A percentile compares a stretch with the other conserved stretches of the same genome.
Conservation (phyloP, 2,329 filamentous ascomycete species). For the Westerdykella ornata region DNA sequence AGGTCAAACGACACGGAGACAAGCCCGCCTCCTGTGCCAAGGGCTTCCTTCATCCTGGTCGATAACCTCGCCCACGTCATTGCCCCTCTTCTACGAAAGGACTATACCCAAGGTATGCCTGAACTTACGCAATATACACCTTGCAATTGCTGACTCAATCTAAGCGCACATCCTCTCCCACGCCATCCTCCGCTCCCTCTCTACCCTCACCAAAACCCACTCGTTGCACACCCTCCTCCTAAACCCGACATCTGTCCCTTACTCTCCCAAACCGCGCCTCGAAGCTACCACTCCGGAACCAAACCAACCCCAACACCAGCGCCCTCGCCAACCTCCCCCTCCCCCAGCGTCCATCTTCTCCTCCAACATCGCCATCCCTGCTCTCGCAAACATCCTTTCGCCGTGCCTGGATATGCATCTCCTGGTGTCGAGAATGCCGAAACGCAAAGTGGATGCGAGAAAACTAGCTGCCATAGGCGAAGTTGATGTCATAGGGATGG, state of each 20-base stretch:
- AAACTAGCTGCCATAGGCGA: slow-evolving; percentile 20
- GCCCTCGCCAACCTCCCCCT: slow-evolving; percentile 10
- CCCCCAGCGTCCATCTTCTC: slow-evolving; percentile 40
- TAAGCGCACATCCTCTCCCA: slow-evolving; percentile 39
- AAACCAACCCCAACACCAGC: slow-evolving; percentile 1
- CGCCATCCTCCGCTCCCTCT: slow-evolving; percentile 39
- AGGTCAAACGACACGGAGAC: not conserved
- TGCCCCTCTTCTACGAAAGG: slow-evolving; percentile 33
- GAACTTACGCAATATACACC: too few species aligned
- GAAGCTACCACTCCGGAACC: slow-evolving; percentile 2
- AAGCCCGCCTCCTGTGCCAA: not conserved
- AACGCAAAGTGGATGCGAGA: slow-evolving; percentile 30
- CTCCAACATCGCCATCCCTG: slow-evolving; percentile 33
- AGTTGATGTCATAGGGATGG: slow-evolving; percentile 5
- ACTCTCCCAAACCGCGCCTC: slow-evolving; percentile 3
- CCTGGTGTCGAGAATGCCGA: slow-evolving; percentile 37
- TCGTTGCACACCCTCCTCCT: slow-evolving; percentile 34
- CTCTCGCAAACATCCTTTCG: slow-evolving; percentile 33
- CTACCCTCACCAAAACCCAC: slow-evolving; percentile 34
- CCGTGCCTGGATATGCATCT: slow-evolving; percentile 37
- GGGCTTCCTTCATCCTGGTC: slow-evolving; percentile 34
- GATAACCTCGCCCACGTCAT: slow-evolving; percentile 38
- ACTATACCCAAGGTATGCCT: slow-evolving; percentile 35
- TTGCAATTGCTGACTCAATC: slow-evolving; percentile 6
- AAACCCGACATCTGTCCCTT: slow-evolving; percentile 23